Evolutionary conservation across 441 rosid genomes (phyloP), one percentile per base, ranked within the genome.

Genomic region (Capsella rubella): DNA sequence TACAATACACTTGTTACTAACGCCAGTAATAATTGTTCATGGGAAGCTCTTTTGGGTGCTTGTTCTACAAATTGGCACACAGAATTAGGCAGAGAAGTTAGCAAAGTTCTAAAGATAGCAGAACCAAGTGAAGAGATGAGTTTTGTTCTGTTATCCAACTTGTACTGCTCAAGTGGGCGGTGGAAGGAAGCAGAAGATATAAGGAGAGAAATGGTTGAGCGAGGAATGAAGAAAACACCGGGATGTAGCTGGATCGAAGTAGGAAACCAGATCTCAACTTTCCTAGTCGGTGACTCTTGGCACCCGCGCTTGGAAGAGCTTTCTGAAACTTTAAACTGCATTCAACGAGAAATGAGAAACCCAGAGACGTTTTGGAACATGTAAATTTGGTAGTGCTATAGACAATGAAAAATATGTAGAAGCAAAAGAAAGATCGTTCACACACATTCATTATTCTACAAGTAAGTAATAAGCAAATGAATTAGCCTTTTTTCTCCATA

Each of bases 201-300:
- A 13, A 86, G 95, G 77, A 80, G 80, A 82, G 82, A 75, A 55
- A 89, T 90, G 92, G 54, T 15, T 6, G 78, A 82, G 50, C 75
- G 81, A 79, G 93, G 96, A 37, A 43, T 92, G 62, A 86, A 78
- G 82, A 92, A 90, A 83, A 78, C 37, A 55, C 91, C 90, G 12
- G 94, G 94, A 28, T 90, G 90, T 74, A 89, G 97, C 29, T 92
- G 97, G 98, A 87, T 90, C 35, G 89, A 89, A 80, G 86, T 90
- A 80, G 81, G 76, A 64, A 84, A 85, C 49, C 42, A 69, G 8
- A 81, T 90, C 39, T 74, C 78, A 4, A 72, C 74, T 49, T 89
- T 89, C 73, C 82, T 85, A 6, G 88, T 88, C 0, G 92, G 92
- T 43, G 71, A 79, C 39, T 47, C 55, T 73, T 79, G 79, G 27